Evolutionary conservation across 2,329 filamentous ascomycete species (phyloP).

Genomic region (Pseudogymnoascus sp.): DNA sequence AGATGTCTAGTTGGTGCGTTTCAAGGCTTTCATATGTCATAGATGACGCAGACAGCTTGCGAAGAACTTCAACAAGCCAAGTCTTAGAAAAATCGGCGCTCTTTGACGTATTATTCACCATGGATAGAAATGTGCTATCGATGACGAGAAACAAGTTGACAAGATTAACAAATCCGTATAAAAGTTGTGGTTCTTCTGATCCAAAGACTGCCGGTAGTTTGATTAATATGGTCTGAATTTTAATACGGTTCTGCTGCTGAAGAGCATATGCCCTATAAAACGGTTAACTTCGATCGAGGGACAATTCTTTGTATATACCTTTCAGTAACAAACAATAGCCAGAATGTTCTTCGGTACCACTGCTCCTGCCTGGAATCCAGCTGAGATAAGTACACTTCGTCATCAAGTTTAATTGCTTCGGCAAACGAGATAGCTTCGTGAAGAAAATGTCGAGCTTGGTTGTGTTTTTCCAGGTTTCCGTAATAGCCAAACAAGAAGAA

Average conservation of each 20-base stretch:
- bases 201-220: constrained; percentile 3
- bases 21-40: background rate
- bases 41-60: background rate
- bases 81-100: constrained; percentile 1
- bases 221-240: background rate
- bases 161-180: background rate
- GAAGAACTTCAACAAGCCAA: constrained; percentile 1
- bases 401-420: constrained; percentile 25
- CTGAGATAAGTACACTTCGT: constrained; percentile 18
- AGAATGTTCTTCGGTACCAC: constrained; percentile 25
- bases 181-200: background rate
- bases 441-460: constrained; percentile 30
- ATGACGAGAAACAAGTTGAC: constrained; percentile 3
- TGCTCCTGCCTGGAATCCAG: background rate
- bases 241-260: constrained; percentile 3
- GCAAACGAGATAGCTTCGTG: constrained; percentile 27
- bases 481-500: constrained; percentile 29
- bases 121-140: background rate
- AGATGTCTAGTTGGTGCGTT: constrained; percentile 4
- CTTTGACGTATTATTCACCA: constrained; percentile 5
- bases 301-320: background rate
- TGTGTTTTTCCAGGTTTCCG: constrained; percentile 29
- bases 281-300: background rate
- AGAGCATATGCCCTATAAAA: constrained; percentile 2
- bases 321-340: constrained; percentile 29